Evolutionary conservation across 2,329 filamentous ascomycete species (phyloP).

Genomic region (Talaromyces rugulosus): DNA sequence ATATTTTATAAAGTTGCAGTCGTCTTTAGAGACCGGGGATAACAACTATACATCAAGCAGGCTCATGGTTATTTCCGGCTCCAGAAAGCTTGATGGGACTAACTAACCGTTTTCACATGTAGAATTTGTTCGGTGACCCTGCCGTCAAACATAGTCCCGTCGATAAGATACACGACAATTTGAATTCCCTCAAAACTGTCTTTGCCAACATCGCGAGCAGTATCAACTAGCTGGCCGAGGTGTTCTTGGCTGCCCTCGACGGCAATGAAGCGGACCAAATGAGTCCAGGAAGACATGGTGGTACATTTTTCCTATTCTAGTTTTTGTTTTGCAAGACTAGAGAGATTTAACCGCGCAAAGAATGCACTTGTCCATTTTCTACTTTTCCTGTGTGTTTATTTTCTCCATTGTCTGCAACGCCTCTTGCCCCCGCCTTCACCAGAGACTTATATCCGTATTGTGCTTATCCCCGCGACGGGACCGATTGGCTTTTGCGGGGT

Average conservation of each 20-base stretch:
- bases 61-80: background rate
- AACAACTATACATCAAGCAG: conserved; percentile 19
- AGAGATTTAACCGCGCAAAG: background rate
- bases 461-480: background rate
- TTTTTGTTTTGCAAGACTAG: background rate
- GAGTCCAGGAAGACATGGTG: conserved; percentile 22
- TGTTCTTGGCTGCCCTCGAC: conserved; percentile 25
- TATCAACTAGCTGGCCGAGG: conserved; percentile 27
- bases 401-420: background rate
- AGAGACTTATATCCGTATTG: background rate
- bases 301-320: background rate
- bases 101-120: conserved; percentile 19
- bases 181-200: conserved; percentile 18
- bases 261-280: conserved; percentile 28
- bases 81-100: background rate
- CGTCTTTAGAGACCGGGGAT: conserved; percentile 22
- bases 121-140: conserved; percentile 20
- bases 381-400: background rate
- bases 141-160: conserved; percentile 27
- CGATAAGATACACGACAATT: conserved; percentile 22
- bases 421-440: too few species aligned
- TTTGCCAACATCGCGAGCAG: conserved; percentile 22
- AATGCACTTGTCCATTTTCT: background rate
- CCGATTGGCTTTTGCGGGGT: background rate
- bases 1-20: conserved; percentile 27